phyloP scores from a whole-genome alignment of 768 basidiomycete species.

The Epithele typhae region DNA sequence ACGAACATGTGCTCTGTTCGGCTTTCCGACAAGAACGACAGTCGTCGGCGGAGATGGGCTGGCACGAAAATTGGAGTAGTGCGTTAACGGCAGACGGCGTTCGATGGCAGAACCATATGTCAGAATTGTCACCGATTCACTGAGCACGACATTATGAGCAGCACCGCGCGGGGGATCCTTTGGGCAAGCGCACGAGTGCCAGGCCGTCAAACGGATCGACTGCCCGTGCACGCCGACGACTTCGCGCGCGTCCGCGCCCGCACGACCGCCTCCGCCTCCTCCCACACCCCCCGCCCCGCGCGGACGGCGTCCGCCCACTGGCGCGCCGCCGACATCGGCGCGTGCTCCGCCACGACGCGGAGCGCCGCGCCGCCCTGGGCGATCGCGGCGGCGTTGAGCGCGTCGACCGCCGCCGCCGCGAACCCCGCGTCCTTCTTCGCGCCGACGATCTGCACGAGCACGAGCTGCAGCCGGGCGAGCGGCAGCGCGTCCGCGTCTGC shows the following conservation, averaged over 20 bases:
- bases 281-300: conserved; percentile 23
- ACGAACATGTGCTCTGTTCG: too few relatives aligned
- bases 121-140: too few relatives aligned
- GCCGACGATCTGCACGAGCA: conserved; percentile 25
- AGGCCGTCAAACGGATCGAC: too few relatives aligned
- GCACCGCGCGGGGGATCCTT: too few relatives aligned
- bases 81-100: too few relatives aligned
- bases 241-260: not conserved
- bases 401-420: conserved; percentile 12
- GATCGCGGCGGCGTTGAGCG: conserved; percentile 19
- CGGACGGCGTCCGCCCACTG: conserved; percentile 27
- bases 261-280: conserved; percentile 22
- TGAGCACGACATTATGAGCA: too few relatives aligned
- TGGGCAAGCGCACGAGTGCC: too few relatives aligned
- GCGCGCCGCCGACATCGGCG: conserved; percentile 22
- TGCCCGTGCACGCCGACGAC: too few relatives aligned
- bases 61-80: too few relatives aligned
- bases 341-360: conserved; percentile 25
- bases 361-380: conserved; percentile 14
- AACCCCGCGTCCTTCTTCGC: conserved; percentile 7
- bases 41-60: too few relatives aligned
- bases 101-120: too few relatives aligned
- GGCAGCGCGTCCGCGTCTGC: not conserved
- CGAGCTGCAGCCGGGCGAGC: conserved; percentile 12
- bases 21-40: too few relatives aligned